Conservation (phyloP, 805 yeast genomes). For the Starmera quercuum region DNA sequence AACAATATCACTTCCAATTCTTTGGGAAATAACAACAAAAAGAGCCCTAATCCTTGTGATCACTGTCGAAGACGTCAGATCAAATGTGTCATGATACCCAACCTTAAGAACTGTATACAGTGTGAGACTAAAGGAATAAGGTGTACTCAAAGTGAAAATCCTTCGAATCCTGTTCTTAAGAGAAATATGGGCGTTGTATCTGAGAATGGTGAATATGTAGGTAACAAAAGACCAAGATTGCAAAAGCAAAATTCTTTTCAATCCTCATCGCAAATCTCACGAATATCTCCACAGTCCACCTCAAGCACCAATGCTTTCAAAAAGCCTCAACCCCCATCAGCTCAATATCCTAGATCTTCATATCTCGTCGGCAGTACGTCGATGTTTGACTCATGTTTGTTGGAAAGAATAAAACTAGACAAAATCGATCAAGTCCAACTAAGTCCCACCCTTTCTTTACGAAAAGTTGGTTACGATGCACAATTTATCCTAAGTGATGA, state of each 20-base stretch:
- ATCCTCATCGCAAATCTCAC: constrained; percentile 13
- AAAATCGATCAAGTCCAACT: constrained; percentile 78
- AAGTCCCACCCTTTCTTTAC: constrained; percentile 53
- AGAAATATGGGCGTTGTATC: constrained; percentile 20
- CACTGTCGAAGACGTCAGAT: constrained; percentile 77
- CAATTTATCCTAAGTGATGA: constrained; percentile 81
- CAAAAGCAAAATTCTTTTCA: constrained; percentile 23
- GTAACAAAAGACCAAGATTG: constrained; percentile 17
- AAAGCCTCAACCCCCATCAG: constrained; percentile 25
- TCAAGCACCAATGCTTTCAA: constrained; percentile 2
- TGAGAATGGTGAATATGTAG: constrained; percentile 5
- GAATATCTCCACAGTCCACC: constrained; percentile 3
- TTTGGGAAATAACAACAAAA: constrained; percentile 6
- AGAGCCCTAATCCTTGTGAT: constrained; percentile 53
- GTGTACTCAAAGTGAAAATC: constrained; percentile 67
- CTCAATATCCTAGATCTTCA: constrained; percentile 86
- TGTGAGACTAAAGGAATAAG: constrained; percentile 68
- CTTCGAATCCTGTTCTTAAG: constrained; percentile 32
- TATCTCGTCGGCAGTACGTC: constrained; percentile 88
- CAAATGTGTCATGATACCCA: constrained; percentile 66
- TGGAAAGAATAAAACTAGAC: constrained; percentile 56
- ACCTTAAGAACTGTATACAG: constrained; percentile 57
- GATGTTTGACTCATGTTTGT: constrained; percentile 62
- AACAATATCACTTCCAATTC: not conserved
- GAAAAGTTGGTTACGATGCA: constrained; percentile 72